phyloP scores from a whole-genome alignment of 495 filamentous ascomycete species.

The Talaromyces thailandensis region DNA sequence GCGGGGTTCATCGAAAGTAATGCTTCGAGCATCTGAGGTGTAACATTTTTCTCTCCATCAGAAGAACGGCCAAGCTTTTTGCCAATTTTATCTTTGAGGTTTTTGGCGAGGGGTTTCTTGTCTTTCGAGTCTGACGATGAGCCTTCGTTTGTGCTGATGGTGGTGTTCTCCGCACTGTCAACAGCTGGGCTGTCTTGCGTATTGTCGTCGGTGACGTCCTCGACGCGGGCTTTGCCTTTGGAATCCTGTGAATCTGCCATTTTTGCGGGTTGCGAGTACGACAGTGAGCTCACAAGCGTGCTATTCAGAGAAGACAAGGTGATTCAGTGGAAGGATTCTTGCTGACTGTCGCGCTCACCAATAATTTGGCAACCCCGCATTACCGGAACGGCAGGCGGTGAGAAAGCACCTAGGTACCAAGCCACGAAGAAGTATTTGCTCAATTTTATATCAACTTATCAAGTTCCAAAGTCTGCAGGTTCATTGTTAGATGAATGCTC shows the following conservation, averaged over 20 bases:
- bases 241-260: constrained; percentile 32
- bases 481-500: too few relatives aligned
- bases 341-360: not conserved
- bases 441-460: not conserved
- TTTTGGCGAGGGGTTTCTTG: constrained; percentile 15
- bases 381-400: constrained; percentile 1
- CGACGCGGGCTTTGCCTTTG: constrained; percentile 31
- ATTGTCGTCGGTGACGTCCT: constrained; percentile 7
- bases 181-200: not conserved
- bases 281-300: not conserved
- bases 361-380: constrained; percentile 5
- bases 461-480: too few relatives aligned
- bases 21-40: constrained; percentile 32
- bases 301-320: not conserved
- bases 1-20: constrained; percentile 42
- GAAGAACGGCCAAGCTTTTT: constrained; percentile 11
- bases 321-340: not conserved
- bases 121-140: constrained; percentile 9
- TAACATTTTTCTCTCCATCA: constrained; percentile 28
- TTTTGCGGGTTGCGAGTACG: not conserved
- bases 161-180: constrained; percentile 7
- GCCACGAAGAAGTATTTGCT: not conserved
- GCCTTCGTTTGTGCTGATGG: constrained; percentile 2
- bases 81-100: constrained; percentile 16
- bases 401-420: not conserved